Evolutionary conservation across 768 basidiomycete genomes (phyloP), one percentile per base, ranked within the genome.

Genomic region (Mycena rosella): DNA sequence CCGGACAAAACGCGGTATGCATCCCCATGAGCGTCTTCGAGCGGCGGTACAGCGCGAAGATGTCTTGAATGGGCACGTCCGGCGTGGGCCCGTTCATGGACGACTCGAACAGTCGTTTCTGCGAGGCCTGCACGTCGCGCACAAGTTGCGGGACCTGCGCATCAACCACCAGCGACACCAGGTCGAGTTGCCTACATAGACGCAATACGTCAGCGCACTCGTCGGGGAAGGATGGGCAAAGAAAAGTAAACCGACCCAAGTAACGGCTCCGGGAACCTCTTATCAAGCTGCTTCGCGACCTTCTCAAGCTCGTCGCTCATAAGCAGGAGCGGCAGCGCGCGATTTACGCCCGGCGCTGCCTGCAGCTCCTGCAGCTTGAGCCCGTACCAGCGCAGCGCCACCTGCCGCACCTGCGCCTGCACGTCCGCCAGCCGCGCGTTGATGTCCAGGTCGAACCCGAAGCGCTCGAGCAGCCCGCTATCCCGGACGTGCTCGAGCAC

Each of bases 231-330:
- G 17, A 40, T 4, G n/a, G 42, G 42, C 3, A 44, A 20, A n/a
- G 42, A 20, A 20, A 20, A 11, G n/a, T n/a, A 57, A 26, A 83
- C 88, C 32, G 75, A 96, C 94, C 90, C 92, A 34, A 96, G 83
- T 24, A 98, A 76, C 34, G 94, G 92, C 61, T 93, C 89, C 0
- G 91, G 88, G 80, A 97, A 99, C 64, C 91, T 88, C 78, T 96
- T 95, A 77, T 96, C 93, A 36, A 97, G 83, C 27, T 85, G 80
- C 78, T 96, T 96, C 20, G 93, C 89, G 40, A 85, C 81, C 77
- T 95, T 97, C 84, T 97, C 95, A 2, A 98, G 80, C 80, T 97
- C 96, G 52, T 93, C 91, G 5, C 94, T 94, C 87, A 97, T 89
- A 30, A 93, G 78, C 30, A 97, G 79, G 40, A 96, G 80, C 1